These are phyloP conservation scores for Pythium sp. DNA, from an alignment of 352 stramenopile species.

Conservation along the genomic window DNA sequence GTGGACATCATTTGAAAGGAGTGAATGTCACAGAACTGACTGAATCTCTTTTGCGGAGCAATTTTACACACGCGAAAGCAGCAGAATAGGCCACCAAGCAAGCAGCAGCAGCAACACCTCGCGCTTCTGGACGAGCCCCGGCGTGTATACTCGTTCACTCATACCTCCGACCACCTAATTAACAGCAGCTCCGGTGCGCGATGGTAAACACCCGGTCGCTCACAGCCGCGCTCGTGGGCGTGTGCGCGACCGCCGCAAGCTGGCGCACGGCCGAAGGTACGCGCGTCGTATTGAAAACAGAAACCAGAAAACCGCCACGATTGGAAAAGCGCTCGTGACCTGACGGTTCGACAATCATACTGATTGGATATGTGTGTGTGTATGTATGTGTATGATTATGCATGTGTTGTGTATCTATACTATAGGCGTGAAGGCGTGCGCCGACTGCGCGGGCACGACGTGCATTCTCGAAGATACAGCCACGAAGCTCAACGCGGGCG, in stretches of 20 bases:
- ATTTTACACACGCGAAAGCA: not conserved
- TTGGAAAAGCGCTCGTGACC: not conserved
- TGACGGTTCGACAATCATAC: not conserved
- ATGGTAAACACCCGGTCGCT: conserved; percentile 7
- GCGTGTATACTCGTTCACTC: not conserved
- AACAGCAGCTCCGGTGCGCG: not conserved
- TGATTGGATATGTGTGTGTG: not conserved
- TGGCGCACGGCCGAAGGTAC: conserved; percentile 13
- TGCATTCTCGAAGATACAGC: conserved; percentile 57
- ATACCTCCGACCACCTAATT: not conserved
- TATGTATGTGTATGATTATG: not conserved
- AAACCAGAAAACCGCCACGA: not conserved
- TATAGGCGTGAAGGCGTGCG: conserved; percentile 41
- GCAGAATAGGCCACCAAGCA: not conserved
- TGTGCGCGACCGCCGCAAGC: not conserved
- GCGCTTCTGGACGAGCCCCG: not conserved
- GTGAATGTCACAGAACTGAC: not conserved
- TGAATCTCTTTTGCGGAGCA: conserved; percentile 1
- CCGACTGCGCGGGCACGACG: conserved; percentile 40
- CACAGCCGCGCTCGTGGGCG: conserved; percentile 1
- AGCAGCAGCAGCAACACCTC: not conserved
- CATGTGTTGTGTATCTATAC: not conserved
- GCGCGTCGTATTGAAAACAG: not conserved
- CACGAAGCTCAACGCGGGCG: conserved; percentile 33
- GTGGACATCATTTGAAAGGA: too few species aligned